phyloP scores from a whole-genome alignment of 2,329 filamentous ascomycete species.

The Fusarium nisikadoi region DNA sequence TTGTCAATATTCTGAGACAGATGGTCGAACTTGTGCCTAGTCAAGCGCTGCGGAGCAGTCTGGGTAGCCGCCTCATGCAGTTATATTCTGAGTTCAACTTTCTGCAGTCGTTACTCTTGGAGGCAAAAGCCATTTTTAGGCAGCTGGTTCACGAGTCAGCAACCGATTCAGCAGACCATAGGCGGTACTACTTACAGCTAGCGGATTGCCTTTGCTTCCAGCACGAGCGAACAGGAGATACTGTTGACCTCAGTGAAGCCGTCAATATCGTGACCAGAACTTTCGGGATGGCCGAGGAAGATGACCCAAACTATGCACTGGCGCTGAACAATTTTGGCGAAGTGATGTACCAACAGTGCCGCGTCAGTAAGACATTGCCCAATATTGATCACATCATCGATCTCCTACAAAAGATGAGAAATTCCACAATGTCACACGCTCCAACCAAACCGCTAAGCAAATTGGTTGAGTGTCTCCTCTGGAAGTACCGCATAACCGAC shows the following conservation, averaged over 20 bases:
- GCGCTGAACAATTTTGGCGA: fast-evolving
- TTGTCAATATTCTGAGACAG: background rate
- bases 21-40: background rate
- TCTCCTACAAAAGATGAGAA: fast-evolving
- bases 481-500: background rate
- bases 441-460: background rate
- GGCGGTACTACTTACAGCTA: background rate
- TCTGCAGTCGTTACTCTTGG: background rate
- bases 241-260: background rate
- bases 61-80: background rate
- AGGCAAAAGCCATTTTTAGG: background rate
- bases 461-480: background rate
- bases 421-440: fast-evolving
- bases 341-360: background rate
- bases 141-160: background rate
- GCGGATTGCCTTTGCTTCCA: background rate
- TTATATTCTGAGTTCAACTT: background rate
- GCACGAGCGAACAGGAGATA: background rate
- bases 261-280: fast-evolving
- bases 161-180: fast-evolving
- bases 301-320: fast-evolving
- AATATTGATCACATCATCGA: fast-evolving
- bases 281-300: fast-evolving
- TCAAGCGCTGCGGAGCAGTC: background rate
- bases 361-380: fast-evolving